Evolutionary conservation across 1,284 basidiomycete genomes (phyloP).

Genomic region (Exobasidium cylindrosporum): DNA sequence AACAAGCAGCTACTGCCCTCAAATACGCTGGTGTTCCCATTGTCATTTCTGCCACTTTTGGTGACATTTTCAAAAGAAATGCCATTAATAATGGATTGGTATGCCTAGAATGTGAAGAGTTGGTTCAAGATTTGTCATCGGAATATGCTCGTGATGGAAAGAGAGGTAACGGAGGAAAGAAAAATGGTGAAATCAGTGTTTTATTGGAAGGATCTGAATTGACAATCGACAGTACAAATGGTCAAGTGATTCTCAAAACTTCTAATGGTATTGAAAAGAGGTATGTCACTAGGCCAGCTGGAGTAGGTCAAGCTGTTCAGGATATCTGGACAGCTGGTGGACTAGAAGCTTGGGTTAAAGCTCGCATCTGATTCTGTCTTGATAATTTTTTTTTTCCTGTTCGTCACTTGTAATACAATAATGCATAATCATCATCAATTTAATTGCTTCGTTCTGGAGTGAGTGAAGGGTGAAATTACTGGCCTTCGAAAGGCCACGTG

Average conservation of each 20-base stretch:
- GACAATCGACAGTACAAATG: slow-evolving; percentile 31
- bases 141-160: slow-evolving; percentile 70
- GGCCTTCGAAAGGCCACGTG: no score
- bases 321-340: slow-evolving; percentile 53
- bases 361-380: slow-evolving; percentile 23
- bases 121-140: slow-evolving; percentile 78
- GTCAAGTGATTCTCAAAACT: slow-evolving; percentile 24
- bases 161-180: slow-evolving; percentile 61
- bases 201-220: slow-evolving; percentile 33
- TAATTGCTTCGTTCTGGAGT: no score
- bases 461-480: no score
- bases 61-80: slow-evolving; percentile 98
- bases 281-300: slow-evolving; percentile 46
- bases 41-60: slow-evolving; percentile 93
- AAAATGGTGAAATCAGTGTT: slow-evolving; percentile 40
- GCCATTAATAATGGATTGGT: slow-evolving; percentile 98
- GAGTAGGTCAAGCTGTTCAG: slow-evolving; percentile 50
- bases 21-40: slow-evolving; percentile 89
- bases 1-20: slow-evolving; percentile 96
- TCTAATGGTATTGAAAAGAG: slow-evolving; percentile 9
- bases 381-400: neutral
- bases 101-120: slow-evolving; percentile 84
- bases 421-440: no score
- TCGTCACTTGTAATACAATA: neutral
- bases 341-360: slow-evolving; percentile 51